phyloP scores from a whole-genome alignment of 2,329 filamentous ascomycete species.

The Hirsutella minnesotensis region DNA sequence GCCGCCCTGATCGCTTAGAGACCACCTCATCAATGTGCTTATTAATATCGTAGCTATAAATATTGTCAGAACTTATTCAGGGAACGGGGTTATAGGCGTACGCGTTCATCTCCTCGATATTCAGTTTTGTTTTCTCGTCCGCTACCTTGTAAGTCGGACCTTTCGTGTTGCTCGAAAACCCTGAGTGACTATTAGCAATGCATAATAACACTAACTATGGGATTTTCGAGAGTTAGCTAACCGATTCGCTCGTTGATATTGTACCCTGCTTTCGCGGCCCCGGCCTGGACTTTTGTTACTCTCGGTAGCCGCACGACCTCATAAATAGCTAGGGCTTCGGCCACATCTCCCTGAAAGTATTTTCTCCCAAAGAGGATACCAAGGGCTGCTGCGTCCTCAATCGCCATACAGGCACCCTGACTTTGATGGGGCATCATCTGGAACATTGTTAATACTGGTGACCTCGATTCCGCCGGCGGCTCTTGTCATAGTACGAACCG shows the following conservation, averaged over 20 bases:
- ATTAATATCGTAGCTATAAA: slow-evolving; percentile 43
- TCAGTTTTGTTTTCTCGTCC: slow-evolving; percentile 48
- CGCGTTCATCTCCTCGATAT: no score
- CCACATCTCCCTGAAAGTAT: slow-evolving; percentile 34
- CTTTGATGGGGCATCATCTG: slow-evolving; percentile 59
- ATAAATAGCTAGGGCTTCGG: slow-evolving; percentile 36
- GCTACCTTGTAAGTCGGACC: slow-evolving; percentile 48
- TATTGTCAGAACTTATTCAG: neutral
- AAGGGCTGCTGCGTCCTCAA: slow-evolving; percentile 50
- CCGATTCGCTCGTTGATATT: slow-evolving; percentile 55
- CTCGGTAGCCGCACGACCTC: slow-evolving; percentile 40
- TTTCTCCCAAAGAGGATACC: slow-evolving; percentile 45
- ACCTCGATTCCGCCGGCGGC: no score
- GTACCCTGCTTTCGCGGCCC: slow-evolving; percentile 43
- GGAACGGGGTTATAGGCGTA: fast-evolving
- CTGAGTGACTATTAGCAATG: slow-evolving; percentile 14
- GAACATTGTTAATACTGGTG: no score
- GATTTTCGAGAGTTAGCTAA: no score
- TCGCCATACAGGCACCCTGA: no score
- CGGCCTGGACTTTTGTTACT: slow-evolving; percentile 42
- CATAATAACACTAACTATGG: no score
- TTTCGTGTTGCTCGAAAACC: slow-evolving; percentile 50
- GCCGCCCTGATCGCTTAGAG: slow-evolving; percentile 17
- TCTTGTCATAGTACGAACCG: no score
- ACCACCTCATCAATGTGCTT: slow-evolving; percentile 39